Percentiles rank a stretch among this genome's conserved stretches.
Evolutionary conservation across 2,329 filamentous ascomycete genomes (phyloP).

Genomic region (Alternaria infectoria): DNA sequence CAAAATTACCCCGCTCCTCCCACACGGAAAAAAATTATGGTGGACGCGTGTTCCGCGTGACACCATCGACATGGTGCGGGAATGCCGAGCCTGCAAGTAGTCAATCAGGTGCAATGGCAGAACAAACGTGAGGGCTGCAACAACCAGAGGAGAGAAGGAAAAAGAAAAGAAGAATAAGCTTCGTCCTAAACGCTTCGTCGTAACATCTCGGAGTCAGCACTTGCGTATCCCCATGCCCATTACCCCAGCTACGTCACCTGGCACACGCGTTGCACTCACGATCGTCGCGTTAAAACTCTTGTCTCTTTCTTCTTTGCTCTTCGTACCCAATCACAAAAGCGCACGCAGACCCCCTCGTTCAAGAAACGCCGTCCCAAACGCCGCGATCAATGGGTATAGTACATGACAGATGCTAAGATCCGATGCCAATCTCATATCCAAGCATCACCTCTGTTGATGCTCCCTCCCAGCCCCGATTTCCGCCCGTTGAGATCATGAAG

Average conservation of each 20-base stretch:
- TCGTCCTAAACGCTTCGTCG: background rate
- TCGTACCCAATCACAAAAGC: background rate
- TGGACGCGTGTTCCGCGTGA: background rate
- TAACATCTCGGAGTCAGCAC: background rate
- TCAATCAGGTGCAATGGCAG: conserved; percentile 1
- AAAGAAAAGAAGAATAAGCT: background rate
- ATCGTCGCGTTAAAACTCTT: background rate
- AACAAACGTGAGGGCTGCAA: background rate
- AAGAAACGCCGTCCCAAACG: conserved; percentile 11
- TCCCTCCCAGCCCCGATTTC: conserved; percentile 95
- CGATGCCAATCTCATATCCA: conserved; percentile 83
- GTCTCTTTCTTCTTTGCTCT: background rate
- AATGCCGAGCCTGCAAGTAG: background rate
- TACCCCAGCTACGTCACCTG: background rate
- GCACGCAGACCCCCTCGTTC: background rate
- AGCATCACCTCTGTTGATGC: conserved; percentile 86
- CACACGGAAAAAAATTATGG: background rate
- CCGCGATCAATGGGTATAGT: conserved; percentile 34
- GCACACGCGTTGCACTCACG: background rate
- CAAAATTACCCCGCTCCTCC: background rate
- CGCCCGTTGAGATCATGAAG: conserved; percentile 91
- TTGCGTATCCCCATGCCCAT: background rate
- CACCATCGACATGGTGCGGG: background rate
- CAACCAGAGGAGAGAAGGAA: background rate
- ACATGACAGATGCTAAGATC: conserved; percentile 31